Conservation (phyloP, 352 stramenopile genomes). For the Phytophthora fragariaefolia region DNA sequence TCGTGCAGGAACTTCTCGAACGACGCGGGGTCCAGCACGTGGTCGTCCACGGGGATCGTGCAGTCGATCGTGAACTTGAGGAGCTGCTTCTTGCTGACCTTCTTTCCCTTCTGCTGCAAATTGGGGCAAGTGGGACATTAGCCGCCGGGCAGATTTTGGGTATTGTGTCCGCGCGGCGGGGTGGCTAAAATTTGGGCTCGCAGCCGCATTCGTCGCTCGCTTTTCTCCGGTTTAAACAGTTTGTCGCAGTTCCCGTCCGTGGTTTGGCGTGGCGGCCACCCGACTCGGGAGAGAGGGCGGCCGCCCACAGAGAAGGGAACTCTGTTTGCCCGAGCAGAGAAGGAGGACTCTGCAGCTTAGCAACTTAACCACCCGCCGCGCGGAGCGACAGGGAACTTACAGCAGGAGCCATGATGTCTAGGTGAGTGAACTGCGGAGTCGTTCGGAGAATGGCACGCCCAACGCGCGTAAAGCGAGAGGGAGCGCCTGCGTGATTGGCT, state of each 20-base stretch:
- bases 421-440: conserved; percentile 35
- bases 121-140: too few species aligned
- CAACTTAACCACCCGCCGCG: conserved; percentile 65
- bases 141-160: too few species aligned
- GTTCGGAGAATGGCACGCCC: conserved; percentile 48
- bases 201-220: conserved; percentile 4
- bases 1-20: conserved; percentile 99
- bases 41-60: conserved; percentile 98
- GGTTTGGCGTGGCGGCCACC: conserved; percentile 53
- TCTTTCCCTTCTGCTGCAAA: conserved; percentile 85
- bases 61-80: conserved; percentile 96
- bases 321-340: conserved; percentile 91
- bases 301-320: conserved; percentile 89
- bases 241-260: conserved; percentile 48
- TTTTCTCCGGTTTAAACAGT: conserved; percentile 16
- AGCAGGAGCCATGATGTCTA: conserved; percentile 58
- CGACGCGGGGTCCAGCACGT: conserved; percentile 98
- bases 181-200: conserved; percentile 30
- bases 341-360: conserved; percentile 86
- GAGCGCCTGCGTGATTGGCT: conserved; percentile 31
- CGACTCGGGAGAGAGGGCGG: neutral
- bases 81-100: conserved; percentile 90
- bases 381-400: conserved; percentile 44
- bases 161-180: conserved; percentile 25
- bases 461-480: neutral